Evolutionary conservation across 176 grass and related monocot species (phyloP).

Genomic region (Ananas comosus): DNA sequence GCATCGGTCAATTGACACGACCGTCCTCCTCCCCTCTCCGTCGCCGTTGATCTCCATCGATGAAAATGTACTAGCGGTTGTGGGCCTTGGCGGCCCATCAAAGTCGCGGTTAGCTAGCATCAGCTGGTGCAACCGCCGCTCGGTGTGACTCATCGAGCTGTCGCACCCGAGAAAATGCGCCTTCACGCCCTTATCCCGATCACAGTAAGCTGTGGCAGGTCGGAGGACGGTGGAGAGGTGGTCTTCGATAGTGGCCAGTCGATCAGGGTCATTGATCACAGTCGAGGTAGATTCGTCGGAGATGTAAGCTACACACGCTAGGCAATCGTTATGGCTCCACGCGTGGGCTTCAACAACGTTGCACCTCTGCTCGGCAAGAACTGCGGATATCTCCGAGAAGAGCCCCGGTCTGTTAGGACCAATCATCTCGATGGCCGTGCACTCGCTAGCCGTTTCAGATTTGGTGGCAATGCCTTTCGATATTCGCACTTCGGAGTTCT

Average conservation of each 20-base stretch:
- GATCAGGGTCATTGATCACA: conserved; percentile 27
- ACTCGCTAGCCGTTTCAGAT: conserved; percentile 8
- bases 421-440: conserved; percentile 50
- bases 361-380: conserved; percentile 41
- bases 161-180: conserved; percentile 30
- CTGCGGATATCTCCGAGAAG: conserved; percentile 51
- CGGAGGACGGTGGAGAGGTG: conserved; percentile 39
- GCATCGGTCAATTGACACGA: conserved; percentile 24
- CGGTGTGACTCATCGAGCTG: conserved; percentile 21
- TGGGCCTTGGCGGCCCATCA: conserved; percentile 2
- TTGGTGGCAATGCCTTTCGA: neutral
- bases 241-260: conserved; percentile 33
- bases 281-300: conserved; percentile 29
- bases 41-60: conserved; percentile 4
- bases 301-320: conserved; percentile 27
- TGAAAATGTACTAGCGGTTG: neutral
- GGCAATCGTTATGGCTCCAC: conserved; percentile 36
- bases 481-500: neutral
- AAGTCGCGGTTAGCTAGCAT: conserved; percentile 42
- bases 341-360: conserved; percentile 47
- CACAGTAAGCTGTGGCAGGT: neutral
- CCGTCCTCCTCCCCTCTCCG: conserved; percentile 9
- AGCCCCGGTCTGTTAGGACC: conserved; percentile 43
- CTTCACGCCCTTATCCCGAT: conserved; percentile 13
- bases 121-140: conserved; percentile 45